Base-by-base conservation (phyloP, 228 moss, liverwort and hornwort genomes). In the Sphagnum fallax region DNA sequence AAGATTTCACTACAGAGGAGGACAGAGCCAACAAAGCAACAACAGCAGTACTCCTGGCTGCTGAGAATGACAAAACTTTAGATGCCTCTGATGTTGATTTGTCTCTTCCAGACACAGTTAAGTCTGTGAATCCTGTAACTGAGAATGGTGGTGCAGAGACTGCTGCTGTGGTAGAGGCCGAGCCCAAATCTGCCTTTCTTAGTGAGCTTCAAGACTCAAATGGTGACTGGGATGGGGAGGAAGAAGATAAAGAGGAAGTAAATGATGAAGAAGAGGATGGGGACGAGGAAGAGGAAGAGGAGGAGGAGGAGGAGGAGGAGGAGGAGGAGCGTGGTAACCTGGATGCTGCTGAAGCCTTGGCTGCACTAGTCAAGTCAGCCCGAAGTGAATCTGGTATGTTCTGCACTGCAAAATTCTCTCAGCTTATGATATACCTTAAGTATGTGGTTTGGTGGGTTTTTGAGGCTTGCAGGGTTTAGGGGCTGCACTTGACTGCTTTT, bases 291-390 rank as follows among this genome's bases (percentile, higher is more conserved):
- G 82, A 80, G n/a, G 84, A 84, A 15, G 76, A 74, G 53, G 76
- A 74, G 51, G 76, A 70, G n/a, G 82, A 80, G 49, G 73, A 67
- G 52, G 80, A 32, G 32, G 32, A 32, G 32, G 32, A 32, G 32
- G 32, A 32, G 32, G 32, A 32, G 32, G 32, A 32, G 32, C 32
- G 3, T 32, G 32, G 32, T 32, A 32, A 86, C 16, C 67, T 86
- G 75, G 77, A 78, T 63, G 83, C 82, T 72, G 75, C 82, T 1
- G 83, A 83, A 71, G 83, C 74, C 6, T 68, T 86, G 47, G 86
- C 86, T 14, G 86, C 80, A 67, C 65, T 86, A 68, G 86, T 80
- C 62, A 86, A 86, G 65, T 77, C 80, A 15, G 82, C 83, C 74
- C 8, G 62, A 16, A 76, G 78, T 65, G 80, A 86, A 80, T 78